phyloP scores from a whole-genome alignment of 441 rosid species.

The Erodium moschatum region DNA sequence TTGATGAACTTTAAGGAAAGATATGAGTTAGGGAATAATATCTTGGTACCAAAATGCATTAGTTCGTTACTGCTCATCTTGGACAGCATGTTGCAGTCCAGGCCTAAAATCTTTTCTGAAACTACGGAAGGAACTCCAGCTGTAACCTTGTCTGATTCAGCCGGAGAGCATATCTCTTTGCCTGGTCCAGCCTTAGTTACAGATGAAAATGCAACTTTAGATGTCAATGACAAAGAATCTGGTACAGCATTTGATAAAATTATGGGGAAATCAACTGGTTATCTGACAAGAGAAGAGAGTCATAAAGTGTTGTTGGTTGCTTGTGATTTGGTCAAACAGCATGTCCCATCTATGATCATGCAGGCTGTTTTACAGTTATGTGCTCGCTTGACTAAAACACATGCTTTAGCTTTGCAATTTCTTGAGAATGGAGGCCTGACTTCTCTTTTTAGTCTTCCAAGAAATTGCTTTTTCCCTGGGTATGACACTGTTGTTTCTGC shows the following conservation, averaged over 20 bases:
- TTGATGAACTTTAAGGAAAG: slow-evolving; percentile 53
- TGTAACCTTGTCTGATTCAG: slow-evolving; percentile 43
- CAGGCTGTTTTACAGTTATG: slow-evolving; percentile 94
- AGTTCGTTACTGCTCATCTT: slow-evolving; percentile 73
- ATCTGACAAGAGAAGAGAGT: slow-evolving; percentile 65
- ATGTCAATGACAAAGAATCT: slow-evolving; percentile 43
- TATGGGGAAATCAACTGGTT: slow-evolving; percentile 76
- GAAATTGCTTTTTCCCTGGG: slow-evolving; percentile 78
- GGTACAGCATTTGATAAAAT: slow-evolving; percentile 42
- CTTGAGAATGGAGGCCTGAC: slow-evolving; percentile 78
- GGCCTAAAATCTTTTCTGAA: slow-evolving; percentile 47
- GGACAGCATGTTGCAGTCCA: slow-evolving; percentile 72
- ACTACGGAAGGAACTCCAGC: slow-evolving; percentile 39
- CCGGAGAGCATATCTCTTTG: slow-evolving; percentile 32
- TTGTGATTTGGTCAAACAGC: slow-evolving; percentile 69
- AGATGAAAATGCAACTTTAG: slow-evolving; percentile 38
- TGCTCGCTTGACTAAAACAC: slow-evolving; percentile 82
- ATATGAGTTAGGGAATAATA: slow-evolving; percentile 43
- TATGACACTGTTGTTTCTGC: slow-evolving; percentile 84
- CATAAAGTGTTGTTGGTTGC: slow-evolving; percentile 52
- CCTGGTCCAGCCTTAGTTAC: slow-evolving; percentile 28
- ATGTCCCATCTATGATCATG: slow-evolving; percentile 80
- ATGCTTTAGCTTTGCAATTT: slow-evolving; percentile 68
- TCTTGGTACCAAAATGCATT: slow-evolving; percentile 68
- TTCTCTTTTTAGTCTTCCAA: slow-evolving; percentile 74